Evolutionary conservation across 352 stramenopile species (phyloP).

Genomic region (Saprolegnia parasitica): DNA sequence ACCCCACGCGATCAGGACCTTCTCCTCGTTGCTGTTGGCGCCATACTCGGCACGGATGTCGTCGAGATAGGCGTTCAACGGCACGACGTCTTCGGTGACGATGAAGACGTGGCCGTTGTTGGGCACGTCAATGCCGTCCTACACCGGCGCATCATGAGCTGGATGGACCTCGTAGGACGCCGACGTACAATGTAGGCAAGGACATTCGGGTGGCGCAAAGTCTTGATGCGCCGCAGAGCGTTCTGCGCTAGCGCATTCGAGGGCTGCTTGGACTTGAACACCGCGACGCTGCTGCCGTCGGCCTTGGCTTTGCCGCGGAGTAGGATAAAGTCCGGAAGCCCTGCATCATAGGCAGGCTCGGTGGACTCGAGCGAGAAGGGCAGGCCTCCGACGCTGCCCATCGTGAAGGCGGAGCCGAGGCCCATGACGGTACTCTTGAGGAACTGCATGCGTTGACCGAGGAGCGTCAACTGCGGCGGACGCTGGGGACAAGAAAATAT

Average conservation of each 20-base stretch:
- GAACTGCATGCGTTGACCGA: slow-evolving; percentile 66
- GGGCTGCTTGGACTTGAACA: slow-evolving; percentile 91
- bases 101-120: slow-evolving; percentile 88
- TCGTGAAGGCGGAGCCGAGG: slow-evolving; percentile 30
- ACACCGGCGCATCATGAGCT: background rate
- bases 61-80: slow-evolving; percentile 86
- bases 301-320: slow-evolving; percentile 82
- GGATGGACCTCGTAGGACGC: background rate
- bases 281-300: slow-evolving; percentile 74
- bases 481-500: background rate
- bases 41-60: slow-evolving; percentile 58
- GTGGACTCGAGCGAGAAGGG: slow-evolving; percentile 59
- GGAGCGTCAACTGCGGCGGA: background rate
- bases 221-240: slow-evolving; percentile 90
- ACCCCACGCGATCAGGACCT: slow-evolving; percentile 90
- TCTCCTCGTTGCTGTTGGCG: slow-evolving; percentile 56
- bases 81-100: slow-evolving; percentile 91
- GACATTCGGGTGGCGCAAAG: slow-evolving; percentile 92
- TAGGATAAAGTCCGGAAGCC: slow-evolving; percentile 75
- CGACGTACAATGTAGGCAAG: slow-evolving; percentile 74
- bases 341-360: slow-evolving; percentile 33
- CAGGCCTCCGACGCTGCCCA: slow-evolving; percentile 56
- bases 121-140: slow-evolving; percentile 64
- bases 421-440: slow-evolving; percentile 50
- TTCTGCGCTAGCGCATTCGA: slow-evolving; percentile 78